These are phyloP conservation scores for Zasmidium cellare DNA, from an alignment of 2,329 filamentous ascomycete genomes.

Conservation along the genomic window DNA sequence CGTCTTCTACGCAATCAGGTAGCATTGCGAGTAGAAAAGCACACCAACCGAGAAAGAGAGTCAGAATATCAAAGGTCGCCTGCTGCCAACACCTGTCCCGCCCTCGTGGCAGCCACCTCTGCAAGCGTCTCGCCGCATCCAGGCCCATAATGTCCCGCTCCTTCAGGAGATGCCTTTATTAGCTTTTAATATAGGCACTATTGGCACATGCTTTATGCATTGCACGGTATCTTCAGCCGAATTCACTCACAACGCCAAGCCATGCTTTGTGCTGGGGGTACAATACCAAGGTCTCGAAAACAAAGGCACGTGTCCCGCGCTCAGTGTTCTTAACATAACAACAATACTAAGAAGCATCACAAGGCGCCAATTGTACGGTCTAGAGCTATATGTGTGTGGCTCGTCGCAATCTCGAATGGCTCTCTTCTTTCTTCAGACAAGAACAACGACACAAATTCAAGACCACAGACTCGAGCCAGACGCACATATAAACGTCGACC, in stretches of 20 bases:
- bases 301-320: constrained; percentile 1
- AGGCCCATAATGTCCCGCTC: neutral
- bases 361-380: neutral
- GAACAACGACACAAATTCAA: constrained; percentile 5
- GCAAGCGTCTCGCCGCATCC: too few species aligned
- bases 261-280: constrained; percentile 5
- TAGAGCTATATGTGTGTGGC: constrained; percentile 1
- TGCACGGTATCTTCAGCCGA: neutral
- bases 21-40: too few species aligned
- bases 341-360: constrained; percentile 10
- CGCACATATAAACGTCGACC: neutral
- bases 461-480: neutral
- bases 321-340: neutral
- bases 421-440: constrained; percentile 8
- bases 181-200: too few species aligned
- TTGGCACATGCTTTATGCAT: neutral
- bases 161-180: neutral
- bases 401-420: constrained; percentile 5
- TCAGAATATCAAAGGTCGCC: too few species aligned
- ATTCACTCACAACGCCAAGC: neutral
- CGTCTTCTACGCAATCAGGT: too few species aligned
- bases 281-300: constrained; percentile 9
- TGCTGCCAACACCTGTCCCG: too few species aligned
- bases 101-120: too few species aligned
- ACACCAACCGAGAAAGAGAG: too few species aligned